Evolutionary conservation across 306 rosid genomes (phyloP).

Genomic region (Vigna angularis): DNA sequence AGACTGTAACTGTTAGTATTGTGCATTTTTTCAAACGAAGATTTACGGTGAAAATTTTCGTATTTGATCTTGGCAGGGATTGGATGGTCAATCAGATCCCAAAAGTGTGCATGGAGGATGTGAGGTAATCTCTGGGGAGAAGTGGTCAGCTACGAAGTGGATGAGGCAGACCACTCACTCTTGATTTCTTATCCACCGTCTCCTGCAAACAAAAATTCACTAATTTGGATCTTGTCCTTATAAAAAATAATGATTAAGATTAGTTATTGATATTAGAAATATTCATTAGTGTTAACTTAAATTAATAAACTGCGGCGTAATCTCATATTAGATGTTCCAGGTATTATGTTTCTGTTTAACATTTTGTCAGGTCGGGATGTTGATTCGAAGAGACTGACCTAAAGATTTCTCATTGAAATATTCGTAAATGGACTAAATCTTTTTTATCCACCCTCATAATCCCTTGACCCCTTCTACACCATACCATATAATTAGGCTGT

Average conservation of each 20-base stretch:
- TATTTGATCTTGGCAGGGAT: slow-evolving; percentile 52
- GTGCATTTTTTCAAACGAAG: background rate
- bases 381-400: slow-evolving; percentile 6
- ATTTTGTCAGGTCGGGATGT: slow-evolving; percentile 7
- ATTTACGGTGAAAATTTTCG: background rate
- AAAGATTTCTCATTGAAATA: background rate
- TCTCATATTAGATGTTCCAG: slow-evolving; percentile 19
- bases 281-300: background rate
- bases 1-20: slow-evolving; percentile 4
- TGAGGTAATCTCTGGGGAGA: slow-evolving; percentile 56
- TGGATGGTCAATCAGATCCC: slow-evolving; percentile 58
- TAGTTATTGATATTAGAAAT: slow-evolving; percentile 38
- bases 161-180: slow-evolving; percentile 52
- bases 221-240: slow-evolving; percentile 23
- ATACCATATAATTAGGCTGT: too few species aligned
- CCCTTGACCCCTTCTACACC: too few species aligned
- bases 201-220: background rate
- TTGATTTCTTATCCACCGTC: slow-evolving; percentile 28
- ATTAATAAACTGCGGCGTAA: slow-evolving; percentile 27
- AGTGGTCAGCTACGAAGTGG: slow-evolving; percentile 69
- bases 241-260: slow-evolving; percentile 11
- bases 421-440: background rate
- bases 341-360: background rate
- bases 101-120: slow-evolving; percentile 64
- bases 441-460: background rate